Percentiles rank a stretch among this genome's conserved stretches.
Evolutionary conservation across 2,329 filamentous ascomycete species (phyloP).

Genomic region (Nothopassalora personata): DNA sequence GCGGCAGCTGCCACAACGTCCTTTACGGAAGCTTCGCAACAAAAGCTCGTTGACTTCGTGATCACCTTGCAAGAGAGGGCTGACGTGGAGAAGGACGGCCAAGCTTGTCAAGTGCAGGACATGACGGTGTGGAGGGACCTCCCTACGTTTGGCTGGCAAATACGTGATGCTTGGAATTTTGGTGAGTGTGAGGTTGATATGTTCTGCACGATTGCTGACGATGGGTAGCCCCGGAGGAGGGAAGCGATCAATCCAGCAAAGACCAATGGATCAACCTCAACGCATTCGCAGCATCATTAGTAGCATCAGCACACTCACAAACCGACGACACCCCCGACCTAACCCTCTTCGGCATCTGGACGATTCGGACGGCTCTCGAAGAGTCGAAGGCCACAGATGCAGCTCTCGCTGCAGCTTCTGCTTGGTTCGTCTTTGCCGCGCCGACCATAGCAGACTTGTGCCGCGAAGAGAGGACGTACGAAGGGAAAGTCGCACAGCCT

Average conservation of each 20-base stretch:
- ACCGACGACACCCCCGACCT: conserved; percentile 22
- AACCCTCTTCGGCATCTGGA: conserved; percentile 30
- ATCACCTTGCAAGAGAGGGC: conserved; percentile 15
- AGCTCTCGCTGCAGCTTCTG: conserved; percentile 24
- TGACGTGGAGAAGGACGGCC: conserved; percentile 16
- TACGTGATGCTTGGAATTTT: conserved; percentile 31
- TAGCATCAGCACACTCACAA: conserved; percentile 20
- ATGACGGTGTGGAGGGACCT: conserved; percentile 28
- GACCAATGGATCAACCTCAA: conserved; percentile 30
- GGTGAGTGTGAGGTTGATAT: conserved; percentile 12
- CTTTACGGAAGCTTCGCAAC: conserved; percentile 14
- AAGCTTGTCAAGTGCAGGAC: conserved; percentile 20
- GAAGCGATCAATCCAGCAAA: conserved; percentile 14
- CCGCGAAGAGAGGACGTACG: conserved; percentile 24
- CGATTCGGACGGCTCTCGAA: conserved; percentile 28
- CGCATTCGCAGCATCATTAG: conserved; percentile 26
- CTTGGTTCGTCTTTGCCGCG: conserved; percentile 30
- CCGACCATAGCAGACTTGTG: conserved; percentile 21
- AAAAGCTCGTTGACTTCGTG: conserved; percentile 21
- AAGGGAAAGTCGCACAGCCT: conserved; percentile 27
- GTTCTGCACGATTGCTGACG: neutral
- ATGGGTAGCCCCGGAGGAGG: conserved; percentile 18
- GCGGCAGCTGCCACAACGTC: conserved; percentile 20
- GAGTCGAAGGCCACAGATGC: conserved; percentile 21
- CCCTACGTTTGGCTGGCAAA: conserved; percentile 27